These are phyloP conservation scores for Coleophoma cylindrospora DNA, from an alignment of 2,329 filamentous ascomycete species.

Conservation along the genomic window DNA sequence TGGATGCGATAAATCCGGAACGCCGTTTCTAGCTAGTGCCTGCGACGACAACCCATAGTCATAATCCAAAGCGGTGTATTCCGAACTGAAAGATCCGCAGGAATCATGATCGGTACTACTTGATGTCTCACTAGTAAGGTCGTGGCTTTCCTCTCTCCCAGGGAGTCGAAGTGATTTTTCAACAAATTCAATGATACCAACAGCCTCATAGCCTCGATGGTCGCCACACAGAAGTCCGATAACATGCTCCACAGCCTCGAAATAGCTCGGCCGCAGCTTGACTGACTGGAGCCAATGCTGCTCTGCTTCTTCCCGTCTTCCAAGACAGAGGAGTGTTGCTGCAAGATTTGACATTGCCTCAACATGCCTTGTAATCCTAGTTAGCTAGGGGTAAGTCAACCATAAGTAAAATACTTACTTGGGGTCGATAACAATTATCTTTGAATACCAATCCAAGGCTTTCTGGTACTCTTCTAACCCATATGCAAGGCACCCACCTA, in stretches of 20 bases:
- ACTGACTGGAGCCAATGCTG: slow-evolving; percentile 83
- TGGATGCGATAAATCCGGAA: slow-evolving; percentile 15
- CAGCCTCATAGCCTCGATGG: slow-evolving; percentile 76
- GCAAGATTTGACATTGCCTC: slow-evolving; percentile 93
- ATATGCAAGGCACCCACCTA: slow-evolving; percentile 89
- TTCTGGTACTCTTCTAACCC: slow-evolving; percentile 80
- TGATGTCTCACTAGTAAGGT: slow-evolving; percentile 54
- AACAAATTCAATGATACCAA: slow-evolving; percentile 81
- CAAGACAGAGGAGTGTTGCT: slow-evolving; percentile 79
- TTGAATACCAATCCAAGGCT: slow-evolving; percentile 69
- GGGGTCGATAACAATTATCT: slow-evolving; percentile 50
- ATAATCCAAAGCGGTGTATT: slow-evolving; percentile 21
- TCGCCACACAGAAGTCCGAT: slow-evolving; percentile 80
- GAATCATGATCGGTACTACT: slow-evolving; percentile 37
- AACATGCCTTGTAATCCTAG: slow-evolving; percentile 50
- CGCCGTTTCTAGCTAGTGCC: slow-evolving; percentile 10
- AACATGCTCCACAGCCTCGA: slow-evolving; percentile 93
- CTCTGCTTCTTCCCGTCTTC: slow-evolving; percentile 78
- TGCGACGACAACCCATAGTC: slow-evolving; percentile 16
- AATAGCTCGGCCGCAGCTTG: slow-evolving; percentile 76
- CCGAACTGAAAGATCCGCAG: slow-evolving; percentile 15
- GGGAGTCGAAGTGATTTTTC: slow-evolving; percentile 63
- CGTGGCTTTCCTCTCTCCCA: slow-evolving; percentile 40
- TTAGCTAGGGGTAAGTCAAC: not conserved
- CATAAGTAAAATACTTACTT: slow-evolving; percentile 37